phyloP scores from a whole-genome alignment of 768 basidiomycete species.

The Mycena rosella region DNA sequence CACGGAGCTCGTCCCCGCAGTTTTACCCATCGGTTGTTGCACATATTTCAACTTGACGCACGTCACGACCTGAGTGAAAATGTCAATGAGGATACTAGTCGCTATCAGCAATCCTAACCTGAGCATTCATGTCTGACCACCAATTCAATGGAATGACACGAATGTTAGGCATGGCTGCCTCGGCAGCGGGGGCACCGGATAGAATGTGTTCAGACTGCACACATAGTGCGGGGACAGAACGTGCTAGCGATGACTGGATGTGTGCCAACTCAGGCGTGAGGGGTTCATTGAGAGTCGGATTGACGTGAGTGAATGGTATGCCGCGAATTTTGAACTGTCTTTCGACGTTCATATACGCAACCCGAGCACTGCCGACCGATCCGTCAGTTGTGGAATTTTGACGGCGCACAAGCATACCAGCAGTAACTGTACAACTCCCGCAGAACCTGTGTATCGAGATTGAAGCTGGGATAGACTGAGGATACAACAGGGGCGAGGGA shows the following conservation, averaged over 20 bases:
- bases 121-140: conserved; percentile 88
- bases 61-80: conserved; percentile 77
- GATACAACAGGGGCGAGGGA: neutral
- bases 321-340: conserved; percentile 85
- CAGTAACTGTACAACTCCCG: conserved; percentile 89
- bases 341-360: conserved; percentile 92
- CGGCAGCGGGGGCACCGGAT: conserved; percentile 86
- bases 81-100: neutral
- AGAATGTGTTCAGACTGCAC: conserved; percentile 87
- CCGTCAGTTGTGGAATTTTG: neutral
- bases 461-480: conserved; percentile 58
- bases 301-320: conserved; percentile 84
- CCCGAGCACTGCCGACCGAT: conserved; percentile 76
- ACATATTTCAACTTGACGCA: conserved; percentile 93
- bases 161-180: conserved; percentile 94
- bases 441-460: conserved; percentile 78
- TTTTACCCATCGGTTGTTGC: conserved; percentile 86
- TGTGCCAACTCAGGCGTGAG: conserved; percentile 62
- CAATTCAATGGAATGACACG: conserved; percentile 90
- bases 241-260: conserved; percentile 79
- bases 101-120: conserved; percentile 61
- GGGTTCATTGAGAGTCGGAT: conserved; percentile 60
- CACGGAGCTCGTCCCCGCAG: conserved; percentile 68
- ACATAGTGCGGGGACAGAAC: conserved; percentile 85
- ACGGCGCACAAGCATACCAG: conserved; percentile 64